Conservation (phyloP, 1,284 basidiomycete species). For the Anthracocystis setariae region DNA sequence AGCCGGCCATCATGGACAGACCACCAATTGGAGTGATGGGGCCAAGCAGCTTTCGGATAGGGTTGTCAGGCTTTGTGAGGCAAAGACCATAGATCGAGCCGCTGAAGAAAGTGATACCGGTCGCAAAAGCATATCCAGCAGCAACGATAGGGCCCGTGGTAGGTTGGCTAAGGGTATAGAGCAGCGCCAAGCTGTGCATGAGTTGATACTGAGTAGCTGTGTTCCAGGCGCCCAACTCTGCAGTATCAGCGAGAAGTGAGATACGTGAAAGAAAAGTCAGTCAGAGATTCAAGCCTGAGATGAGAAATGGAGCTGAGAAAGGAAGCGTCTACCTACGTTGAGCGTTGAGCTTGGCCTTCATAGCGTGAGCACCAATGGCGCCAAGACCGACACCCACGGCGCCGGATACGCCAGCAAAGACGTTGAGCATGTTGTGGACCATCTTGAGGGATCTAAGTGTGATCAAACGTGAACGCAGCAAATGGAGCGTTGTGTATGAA, state of each 20-base stretch:
- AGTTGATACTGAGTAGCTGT: constrained; percentile 64
- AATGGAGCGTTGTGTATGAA: background rate
- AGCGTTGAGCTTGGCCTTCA: constrained; percentile 59
- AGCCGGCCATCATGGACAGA: constrained; percentile 61
- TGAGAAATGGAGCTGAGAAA: background rate
- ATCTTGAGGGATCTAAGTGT: constrained; percentile 36
- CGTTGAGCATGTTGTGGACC: constrained; percentile 41
- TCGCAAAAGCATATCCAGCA: constrained; percentile 54
- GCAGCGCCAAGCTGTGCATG: constrained; percentile 61
- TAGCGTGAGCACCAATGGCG: constrained; percentile 62
- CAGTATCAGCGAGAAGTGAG: background rate
- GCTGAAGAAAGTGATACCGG: constrained; percentile 64
- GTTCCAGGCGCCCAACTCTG: constrained; percentile 59
- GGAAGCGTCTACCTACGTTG: constrained; percentile 42
- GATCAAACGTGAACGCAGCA: too few relatives aligned
- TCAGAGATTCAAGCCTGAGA: background rate
- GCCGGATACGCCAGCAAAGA: constrained; percentile 54
- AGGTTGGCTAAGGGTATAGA: constrained; percentile 49
- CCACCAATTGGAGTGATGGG: constrained; percentile 63
- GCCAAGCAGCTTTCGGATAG: constrained; percentile 58
- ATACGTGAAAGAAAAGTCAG: background rate
- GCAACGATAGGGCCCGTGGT: constrained; percentile 37
- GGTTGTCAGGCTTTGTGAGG: constrained; percentile 53
- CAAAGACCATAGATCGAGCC: constrained; percentile 65
- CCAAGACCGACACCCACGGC: constrained; percentile 53